These are phyloP conservation scores for Secale cereale DNA, from an alignment of 176 grass and related monocot species.

Conservation along the genomic window DNA sequence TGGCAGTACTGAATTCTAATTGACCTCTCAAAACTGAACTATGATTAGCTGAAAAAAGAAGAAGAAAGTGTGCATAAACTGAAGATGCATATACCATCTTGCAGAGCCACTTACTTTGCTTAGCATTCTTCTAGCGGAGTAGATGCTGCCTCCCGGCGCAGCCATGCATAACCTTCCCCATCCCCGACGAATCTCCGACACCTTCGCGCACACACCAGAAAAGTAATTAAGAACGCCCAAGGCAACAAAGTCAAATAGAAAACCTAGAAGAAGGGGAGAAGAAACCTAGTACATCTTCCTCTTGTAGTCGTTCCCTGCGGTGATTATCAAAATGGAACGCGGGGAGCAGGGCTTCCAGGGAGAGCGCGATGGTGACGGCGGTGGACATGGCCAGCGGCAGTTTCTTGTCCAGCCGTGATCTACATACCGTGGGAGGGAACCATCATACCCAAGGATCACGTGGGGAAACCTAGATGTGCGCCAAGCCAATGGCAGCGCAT, in stretches of 20 bases:
- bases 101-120: conserved; percentile 68
- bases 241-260: background rate
- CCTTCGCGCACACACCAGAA: conserved; percentile 1
- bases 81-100: conserved; percentile 52
- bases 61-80: background rate
- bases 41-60: background rate
- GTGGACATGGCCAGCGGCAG: no score
- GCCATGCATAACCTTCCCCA: conserved; percentile 61
- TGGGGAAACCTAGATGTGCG: no score
- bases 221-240: conserved; percentile 16
- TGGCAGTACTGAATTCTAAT: background rate
- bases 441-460: no score
- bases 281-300: conserved; percentile 88
- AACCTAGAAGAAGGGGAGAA: background rate
- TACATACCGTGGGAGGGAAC: no score
- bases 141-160: conserved; percentile 68
- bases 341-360: no score
- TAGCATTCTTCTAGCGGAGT: conserved; percentile 73
- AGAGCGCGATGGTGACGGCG: no score
- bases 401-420: no score
- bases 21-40: background rate
- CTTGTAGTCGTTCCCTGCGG: no score
- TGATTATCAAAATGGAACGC: no score
- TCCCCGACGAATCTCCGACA: conserved; percentile 49
- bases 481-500: no score